These are phyloP conservation scores for Bothriochloa decipiens DNA, from an alignment of 176 grass and related monocot genomes.

Conservation along the genomic window DNA sequence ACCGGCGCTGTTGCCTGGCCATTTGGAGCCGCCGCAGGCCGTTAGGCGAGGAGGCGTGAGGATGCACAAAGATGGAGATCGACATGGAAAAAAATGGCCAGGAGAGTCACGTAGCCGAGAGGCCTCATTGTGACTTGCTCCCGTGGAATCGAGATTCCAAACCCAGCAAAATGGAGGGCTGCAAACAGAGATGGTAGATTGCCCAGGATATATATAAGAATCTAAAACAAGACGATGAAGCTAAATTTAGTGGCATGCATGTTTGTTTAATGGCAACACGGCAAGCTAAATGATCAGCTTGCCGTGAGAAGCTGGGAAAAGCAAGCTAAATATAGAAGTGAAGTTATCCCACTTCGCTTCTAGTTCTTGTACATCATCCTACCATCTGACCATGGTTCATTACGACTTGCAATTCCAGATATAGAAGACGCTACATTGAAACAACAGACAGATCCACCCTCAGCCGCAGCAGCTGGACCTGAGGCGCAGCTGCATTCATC, in stretches of 20 bases:
- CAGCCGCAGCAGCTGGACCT: no score
- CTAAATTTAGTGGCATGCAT: constrained; percentile 35
- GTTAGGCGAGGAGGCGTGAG: constrained; percentile 24
- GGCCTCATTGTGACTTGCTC: constrained; percentile 36
- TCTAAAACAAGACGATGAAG: background rate
- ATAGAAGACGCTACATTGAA: background rate
- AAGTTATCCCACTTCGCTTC: background rate
- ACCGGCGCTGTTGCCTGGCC: background rate
- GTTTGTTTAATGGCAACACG: background rate
- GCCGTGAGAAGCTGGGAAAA: background rate
- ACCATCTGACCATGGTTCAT: background rate
- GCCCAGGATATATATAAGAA: background rate
- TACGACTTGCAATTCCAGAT: no score
- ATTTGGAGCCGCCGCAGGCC: background rate
- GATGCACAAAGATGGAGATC: constrained; percentile 3
- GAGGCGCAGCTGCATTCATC: no score
- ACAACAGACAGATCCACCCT: background rate
- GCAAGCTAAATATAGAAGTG: constrained; percentile 34
- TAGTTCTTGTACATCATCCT: background rate
- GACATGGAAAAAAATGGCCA: constrained; percentile 23
- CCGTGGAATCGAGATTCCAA: constrained; percentile 36
- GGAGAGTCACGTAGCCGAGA: constrained; percentile 41
- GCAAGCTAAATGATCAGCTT: background rate
- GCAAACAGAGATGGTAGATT: constrained; percentile 28
- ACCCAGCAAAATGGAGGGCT: constrained; percentile 14